A percentile compares a stretch with the other conserved stretches of the same genome.
These are phyloP conservation scores for Cutaneotrichosporon sp. DNA, from an alignment of 1,284 basidiomycete genomes.

Conservation along the genomic window DNA sequence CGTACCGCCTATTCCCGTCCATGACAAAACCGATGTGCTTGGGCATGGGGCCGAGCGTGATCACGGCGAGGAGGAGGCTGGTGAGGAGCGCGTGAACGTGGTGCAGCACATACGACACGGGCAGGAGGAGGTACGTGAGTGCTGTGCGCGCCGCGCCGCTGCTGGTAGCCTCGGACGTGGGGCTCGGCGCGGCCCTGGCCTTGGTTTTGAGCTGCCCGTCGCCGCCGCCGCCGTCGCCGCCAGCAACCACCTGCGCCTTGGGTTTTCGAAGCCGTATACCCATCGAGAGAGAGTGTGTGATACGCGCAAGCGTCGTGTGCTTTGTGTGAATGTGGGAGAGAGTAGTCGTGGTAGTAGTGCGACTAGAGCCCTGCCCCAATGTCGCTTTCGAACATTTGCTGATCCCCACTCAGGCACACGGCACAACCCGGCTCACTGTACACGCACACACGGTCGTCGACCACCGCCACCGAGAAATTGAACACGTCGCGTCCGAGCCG, in stretches of 20 bases:
- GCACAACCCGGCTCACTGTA: background rate
- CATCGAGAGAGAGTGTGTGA: too few relatives aligned
- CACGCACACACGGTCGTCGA: background rate
- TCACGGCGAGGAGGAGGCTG: constrained; percentile 56
- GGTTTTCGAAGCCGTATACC: too few relatives aligned
- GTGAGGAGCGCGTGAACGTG: constrained; percentile 36
- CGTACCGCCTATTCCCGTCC: constrained; percentile 95
- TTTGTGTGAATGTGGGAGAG: too few relatives aligned
- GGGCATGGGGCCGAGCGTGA: constrained; percentile 79
- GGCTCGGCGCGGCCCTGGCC: too few relatives aligned
- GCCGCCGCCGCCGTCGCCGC: too few relatives aligned
- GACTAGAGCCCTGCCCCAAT: background rate
- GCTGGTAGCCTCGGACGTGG: background rate
- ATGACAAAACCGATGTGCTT: constrained; percentile 92
- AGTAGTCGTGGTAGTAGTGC: too few relatives aligned
- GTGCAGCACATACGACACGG: constrained; percentile 28
- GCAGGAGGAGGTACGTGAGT: constrained; percentile 5
- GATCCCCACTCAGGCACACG: background rate
- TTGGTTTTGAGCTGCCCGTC: too few relatives aligned
- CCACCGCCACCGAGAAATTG: too few relatives aligned
- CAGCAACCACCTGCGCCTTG: too few relatives aligned
- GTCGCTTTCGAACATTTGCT: background rate
- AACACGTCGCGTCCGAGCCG: too few relatives aligned
- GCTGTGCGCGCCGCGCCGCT: background rate
- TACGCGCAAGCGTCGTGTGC: too few relatives aligned